Conservation (phyloP, 1,284 basidiomycete genomes). For the Rugosomyces carneus region DNA sequence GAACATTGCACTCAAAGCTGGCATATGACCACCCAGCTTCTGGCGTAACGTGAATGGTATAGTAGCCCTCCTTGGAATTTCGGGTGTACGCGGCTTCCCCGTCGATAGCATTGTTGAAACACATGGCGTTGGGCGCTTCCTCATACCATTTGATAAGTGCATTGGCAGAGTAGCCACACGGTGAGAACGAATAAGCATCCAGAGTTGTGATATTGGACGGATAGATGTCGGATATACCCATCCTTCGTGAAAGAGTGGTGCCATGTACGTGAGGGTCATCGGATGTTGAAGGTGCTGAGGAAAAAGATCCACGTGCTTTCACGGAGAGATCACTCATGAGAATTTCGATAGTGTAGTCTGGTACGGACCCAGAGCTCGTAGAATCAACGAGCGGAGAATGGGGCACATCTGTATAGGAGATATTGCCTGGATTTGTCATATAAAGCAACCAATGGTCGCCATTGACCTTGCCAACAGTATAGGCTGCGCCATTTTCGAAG, state of each 20-base stretch:
- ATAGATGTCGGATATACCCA: constrained; percentile 87
- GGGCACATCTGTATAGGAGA: constrained; percentile 22
- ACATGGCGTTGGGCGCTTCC: constrained; percentile 19
- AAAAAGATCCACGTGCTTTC: constrained; percentile 74
- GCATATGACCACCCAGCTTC: constrained; percentile 98
- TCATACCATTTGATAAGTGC: constrained; percentile 74
- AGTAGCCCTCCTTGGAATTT: constrained; percentile 76
- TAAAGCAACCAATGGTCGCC: constrained; percentile 99
- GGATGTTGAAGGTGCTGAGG: constrained; percentile 43
- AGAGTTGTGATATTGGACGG: constrained; percentile 73
- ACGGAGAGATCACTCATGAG: constrained; percentile 94
- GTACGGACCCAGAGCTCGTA: constrained; percentile 26
- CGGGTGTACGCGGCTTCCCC: background rate
- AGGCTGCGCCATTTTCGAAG: constrained; percentile 86
- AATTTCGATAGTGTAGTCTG: constrained; percentile 96
- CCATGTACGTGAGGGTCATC: constrained; percentile 59
- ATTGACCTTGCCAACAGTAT: constrained; percentile 97
- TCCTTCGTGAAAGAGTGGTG: constrained; percentile 56
- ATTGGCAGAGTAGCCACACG: constrained; percentile 97
- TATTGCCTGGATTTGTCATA: constrained; percentile 62
- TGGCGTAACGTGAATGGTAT: constrained; percentile 98
- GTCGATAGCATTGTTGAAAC: background rate
- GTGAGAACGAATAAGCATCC: constrained; percentile 92
- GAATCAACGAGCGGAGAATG: constrained; percentile 21
- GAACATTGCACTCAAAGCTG: constrained; percentile 98